Evolutionary conservation across 2,329 filamentous ascomycete species (phyloP), one percentile per base, ranked within the genome.

Genomic region (Periconia sp.): DNA sequence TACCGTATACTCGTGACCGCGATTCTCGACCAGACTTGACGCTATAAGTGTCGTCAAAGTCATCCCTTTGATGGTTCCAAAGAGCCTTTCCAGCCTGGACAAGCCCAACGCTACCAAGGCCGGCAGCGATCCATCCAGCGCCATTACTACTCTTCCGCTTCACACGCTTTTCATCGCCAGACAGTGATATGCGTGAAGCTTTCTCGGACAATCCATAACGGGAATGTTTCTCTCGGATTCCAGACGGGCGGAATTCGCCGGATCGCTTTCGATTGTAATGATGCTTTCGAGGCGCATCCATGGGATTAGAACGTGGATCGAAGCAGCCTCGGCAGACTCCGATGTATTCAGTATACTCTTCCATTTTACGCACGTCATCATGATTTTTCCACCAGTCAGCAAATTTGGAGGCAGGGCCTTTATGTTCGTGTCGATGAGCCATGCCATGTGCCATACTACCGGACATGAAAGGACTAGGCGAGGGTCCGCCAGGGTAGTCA

Each of bases 271-370:
- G 65, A 44, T 75, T 67, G 58, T 82, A 82, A 54, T 83, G 71
- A 57, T 86, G 83, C 51, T 79, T 80, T 38, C 83, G 75, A 5
- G 83, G 83, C 0, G 82, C 83, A 59, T 85, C 77, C 46, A 69
- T 62, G 3, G 79, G 75, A 3, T 73, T 77, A 12, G 78, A 79
- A 7, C 77, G 74, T 5, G 83, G 82, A 46, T 85, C 82, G 56
- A 86, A 86, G 61, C 83, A 86, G 54, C 83, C 73, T 50, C 78
- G 82, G 69, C 83, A 86, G 2, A 86, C 79, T 16, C 83, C 83
- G 54, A 85, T 85, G 46, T 80, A 79, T 65, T 86, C 82, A 1
- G 83, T 85, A 56, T 86, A 86, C 59, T 85, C 82, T 63, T 86
- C 83, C 70, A 84, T 86, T 59, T 79, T 79, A 13, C 76, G 78